Percentiles rank a stretch among this genome's conserved stretches.
Conservation (phyloP, 2,329 filamentous ascomycete genomes). For the Calonectria honghensis region DNA sequence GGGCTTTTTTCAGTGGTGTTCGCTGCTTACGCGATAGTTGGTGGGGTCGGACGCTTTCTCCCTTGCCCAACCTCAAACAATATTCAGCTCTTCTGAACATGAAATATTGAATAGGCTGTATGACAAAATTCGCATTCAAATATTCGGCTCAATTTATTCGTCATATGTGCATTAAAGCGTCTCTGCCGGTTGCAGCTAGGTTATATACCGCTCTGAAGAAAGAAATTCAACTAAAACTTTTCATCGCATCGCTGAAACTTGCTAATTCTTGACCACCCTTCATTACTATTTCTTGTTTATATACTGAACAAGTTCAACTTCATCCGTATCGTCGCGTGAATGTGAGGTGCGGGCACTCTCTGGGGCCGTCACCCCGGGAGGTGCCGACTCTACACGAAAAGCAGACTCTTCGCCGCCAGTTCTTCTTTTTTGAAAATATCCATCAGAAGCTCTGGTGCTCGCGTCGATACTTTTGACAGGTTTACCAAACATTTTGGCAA, state of each 20-base stretch:
- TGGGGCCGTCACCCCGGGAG: background rate
- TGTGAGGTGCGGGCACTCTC: background rate
- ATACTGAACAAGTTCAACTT: slow-evolving; percentile 9
- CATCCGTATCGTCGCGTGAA: background rate
- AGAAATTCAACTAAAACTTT: background rate
- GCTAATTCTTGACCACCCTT: background rate
- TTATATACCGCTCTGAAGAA: background rate
- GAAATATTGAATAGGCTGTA: background rate
- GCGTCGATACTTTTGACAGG: background rate
- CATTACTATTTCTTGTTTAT: background rate
- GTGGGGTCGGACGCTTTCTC: background rate
- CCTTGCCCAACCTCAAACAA: background rate
- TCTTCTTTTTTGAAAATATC: background rate
- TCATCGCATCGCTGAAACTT: background rate
- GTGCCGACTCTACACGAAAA: background rate
- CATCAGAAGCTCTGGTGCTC: background rate
- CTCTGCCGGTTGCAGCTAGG: background rate
- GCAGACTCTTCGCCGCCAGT: background rate
- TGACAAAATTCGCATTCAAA: no score
- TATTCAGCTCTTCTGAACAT: background rate
- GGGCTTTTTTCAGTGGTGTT: background rate
- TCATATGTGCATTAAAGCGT: background rate
- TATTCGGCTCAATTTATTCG: background rate
- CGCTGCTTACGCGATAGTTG: background rate
- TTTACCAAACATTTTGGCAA: background rate